Percentiles rank a stretch among this genome's conserved stretches.
Evolutionary conservation across 768 basidiomycete species (phyloP).

Genomic region (Leccinum ochraceum): DNA sequence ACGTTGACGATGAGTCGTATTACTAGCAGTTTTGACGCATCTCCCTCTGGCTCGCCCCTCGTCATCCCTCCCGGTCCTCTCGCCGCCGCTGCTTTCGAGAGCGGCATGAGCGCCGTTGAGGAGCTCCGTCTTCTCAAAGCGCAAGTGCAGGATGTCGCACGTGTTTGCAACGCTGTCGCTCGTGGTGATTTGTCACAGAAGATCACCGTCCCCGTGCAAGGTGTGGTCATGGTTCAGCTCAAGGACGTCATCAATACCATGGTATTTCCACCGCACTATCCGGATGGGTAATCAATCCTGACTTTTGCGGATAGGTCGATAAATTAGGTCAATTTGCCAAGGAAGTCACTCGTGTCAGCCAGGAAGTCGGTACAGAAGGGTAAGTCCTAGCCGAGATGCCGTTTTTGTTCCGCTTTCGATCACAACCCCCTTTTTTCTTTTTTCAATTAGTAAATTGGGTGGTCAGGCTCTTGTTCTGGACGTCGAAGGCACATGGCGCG

Average conservation of each 20-base stretch:
- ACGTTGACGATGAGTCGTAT: slow-evolving; percentile 38
- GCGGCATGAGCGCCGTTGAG: slow-evolving; percentile 68
- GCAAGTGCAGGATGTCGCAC: slow-evolving; percentile 80
- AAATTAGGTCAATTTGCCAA: slow-evolving; percentile 85
- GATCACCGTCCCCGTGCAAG: slow-evolving; percentile 77
- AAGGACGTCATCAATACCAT: slow-evolving; percentile 78
- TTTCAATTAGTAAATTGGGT: slow-evolving; percentile 61
- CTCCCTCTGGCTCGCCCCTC: slow-evolving; percentile 38
- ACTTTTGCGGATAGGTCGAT: slow-evolving; percentile 47
- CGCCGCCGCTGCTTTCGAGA: slow-evolving; percentile 55
- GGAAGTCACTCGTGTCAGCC: slow-evolving; percentile 84
- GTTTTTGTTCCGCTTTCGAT: slow-evolving; percentile 20
- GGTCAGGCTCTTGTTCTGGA: slow-evolving; percentile 85
- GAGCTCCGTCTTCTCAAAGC: slow-evolving; percentile 80
- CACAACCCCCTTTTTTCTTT: neutral
- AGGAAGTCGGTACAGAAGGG: slow-evolving; percentile 85
- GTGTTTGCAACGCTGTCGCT: slow-evolving; percentile 81
- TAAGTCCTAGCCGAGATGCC: slow-evolving; percentile 30
- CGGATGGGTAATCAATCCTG: slow-evolving; percentile 11
- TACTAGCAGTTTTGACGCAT: slow-evolving; percentile 25
- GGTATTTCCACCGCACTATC: slow-evolving; percentile 34
- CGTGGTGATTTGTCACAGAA: slow-evolving; percentile 75
- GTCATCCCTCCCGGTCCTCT: slow-evolving; percentile 59
- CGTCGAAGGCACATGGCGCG: slow-evolving; percentile 90
- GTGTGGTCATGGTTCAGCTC: slow-evolving; percentile 77